Evolutionary conservation across 176 grass and related monocot genomes (phyloP).

Genomic region (Eragrostis curvula): DNA sequence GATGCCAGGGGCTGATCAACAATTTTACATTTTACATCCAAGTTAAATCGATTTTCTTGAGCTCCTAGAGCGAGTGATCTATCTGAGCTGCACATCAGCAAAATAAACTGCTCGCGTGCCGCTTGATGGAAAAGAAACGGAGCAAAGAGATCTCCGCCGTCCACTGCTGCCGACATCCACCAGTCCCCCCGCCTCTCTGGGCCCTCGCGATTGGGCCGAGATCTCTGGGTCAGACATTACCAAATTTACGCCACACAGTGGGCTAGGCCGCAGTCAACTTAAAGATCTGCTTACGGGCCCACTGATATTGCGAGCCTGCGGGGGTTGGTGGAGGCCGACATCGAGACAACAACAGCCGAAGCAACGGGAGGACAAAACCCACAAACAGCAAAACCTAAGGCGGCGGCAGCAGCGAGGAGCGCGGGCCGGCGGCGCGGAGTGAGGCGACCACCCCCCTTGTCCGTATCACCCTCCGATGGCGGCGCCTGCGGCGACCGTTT

Average conservation of each 20-base stretch:
- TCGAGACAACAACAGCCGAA: neutral
- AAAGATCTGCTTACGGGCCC: neutral
- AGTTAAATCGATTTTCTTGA: too few species aligned
- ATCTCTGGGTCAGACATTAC: too few species aligned
- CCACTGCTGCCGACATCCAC: too few species aligned
- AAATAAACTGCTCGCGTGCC: too few species aligned
- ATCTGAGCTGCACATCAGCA: too few species aligned
- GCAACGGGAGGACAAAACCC: neutral
- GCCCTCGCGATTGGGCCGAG: neutral
- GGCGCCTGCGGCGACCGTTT: constrained; percentile 23
- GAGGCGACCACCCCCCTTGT: neutral
- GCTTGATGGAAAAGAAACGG: too few species aligned
- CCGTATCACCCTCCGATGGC: constrained; percentile 9
- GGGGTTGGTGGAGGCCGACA: neutral
- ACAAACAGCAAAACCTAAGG: constrained; percentile 29
- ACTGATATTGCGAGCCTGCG: neutral
- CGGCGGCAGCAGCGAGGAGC: neutral
- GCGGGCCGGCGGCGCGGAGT: neutral
- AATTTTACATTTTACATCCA: neutral
- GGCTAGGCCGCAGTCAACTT: neutral
- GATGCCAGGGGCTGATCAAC: too few species aligned
- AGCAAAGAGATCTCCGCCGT: too few species aligned
- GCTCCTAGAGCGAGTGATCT: too few species aligned
- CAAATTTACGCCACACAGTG: neutral
- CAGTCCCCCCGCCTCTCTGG: neutral